Base-by-base conservation (phyloP, 1,284 basidiomycete genomes). In the Boletellus deceptivus region DNA sequence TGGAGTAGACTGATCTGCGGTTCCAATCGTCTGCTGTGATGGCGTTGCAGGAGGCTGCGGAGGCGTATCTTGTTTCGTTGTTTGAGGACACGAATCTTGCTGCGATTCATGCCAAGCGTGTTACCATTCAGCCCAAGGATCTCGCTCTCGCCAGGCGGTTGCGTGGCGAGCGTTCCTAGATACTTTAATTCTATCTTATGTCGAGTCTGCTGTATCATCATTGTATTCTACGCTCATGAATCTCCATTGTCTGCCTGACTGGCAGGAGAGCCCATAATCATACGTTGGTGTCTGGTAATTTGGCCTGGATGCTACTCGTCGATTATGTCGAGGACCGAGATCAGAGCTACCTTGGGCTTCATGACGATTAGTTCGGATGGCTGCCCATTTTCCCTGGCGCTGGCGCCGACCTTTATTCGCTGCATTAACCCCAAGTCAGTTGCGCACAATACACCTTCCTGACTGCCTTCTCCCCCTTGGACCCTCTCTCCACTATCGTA, bases 41-140 rank as follows among this genome's bases (percentile, higher is more conserved):
- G 74, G 86, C 86, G 6, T 75, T 91, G 54, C 89, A 89, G 71
- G 86, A 90, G 70, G 86, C 89, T 2, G 79, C 83, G 25, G 87
- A 90, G 73, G 77, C 78, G 3, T 91, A 91, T 75, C 84, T 89
- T 59, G 88, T 91, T 64, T 87, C 84, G 25, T 74, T 91, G 60
- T 91, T 91, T 62, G 80, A 84, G 56, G 81, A 83, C 56, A 82
- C 83, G 63, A 86, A 87, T 68, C 75, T 87, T 60, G 82, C 82
- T 46, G 85, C 84, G 45, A 86, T 88, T 66, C 85, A 88, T 68
- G 84, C 84, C 24, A 88, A 87, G 76, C 83, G 80, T 64, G 80
- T 84, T 34, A 82, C 80, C n/a, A 82, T 82, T 65, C 85, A 88
- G 69, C 84, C 84, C 41, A 86, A 88, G 74, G 86, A 89, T 69